phyloP scores from a whole-genome alignment of 768 basidiomycete species.

The Mycena leptocephala region DNA sequence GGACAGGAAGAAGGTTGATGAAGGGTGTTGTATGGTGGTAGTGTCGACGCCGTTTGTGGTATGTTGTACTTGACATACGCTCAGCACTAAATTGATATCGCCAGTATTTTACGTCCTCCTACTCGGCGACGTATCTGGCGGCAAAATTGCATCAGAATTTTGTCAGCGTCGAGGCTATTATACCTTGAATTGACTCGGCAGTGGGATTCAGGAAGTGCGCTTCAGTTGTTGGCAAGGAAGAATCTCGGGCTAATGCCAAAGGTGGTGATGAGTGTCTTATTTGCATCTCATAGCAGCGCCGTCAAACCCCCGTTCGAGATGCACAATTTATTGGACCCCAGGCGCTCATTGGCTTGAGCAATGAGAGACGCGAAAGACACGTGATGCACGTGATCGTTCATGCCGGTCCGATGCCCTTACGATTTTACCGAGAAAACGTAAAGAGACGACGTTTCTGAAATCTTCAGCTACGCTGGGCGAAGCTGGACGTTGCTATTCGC shows the following conservation, averaged over 20 bases:
- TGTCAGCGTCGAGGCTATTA: too few relatives aligned
- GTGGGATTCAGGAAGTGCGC: background rate
- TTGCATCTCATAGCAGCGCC: background rate
- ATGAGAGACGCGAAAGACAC: background rate
- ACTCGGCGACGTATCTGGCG: background rate
- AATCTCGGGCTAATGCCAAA: constrained; percentile 6
- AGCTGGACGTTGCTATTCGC: background rate
- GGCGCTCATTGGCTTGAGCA: background rate
- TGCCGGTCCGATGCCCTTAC: background rate
- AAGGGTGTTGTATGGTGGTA: constrained; percentile 80
- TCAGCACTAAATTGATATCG: too few relatives aligned
- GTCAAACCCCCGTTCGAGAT: background rate
- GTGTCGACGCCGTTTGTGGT: background rate
- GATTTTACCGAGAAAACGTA: background rate
- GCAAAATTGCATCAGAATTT: background rate
- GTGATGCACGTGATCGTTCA: background rate
- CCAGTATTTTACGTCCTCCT: background rate
- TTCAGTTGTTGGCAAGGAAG: background rate
- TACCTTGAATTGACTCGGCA: background rate
- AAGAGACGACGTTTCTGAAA: background rate
- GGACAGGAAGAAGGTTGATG: constrained; percentile 83
- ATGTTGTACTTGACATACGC: background rate
- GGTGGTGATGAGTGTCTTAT: background rate
- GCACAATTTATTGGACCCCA: background rate
- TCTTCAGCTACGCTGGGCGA: background rate